These are phyloP conservation scores for Ulvella scutata DNA, from an alignment of 139 green algal genomes.

Conservation along the genomic window DNA sequence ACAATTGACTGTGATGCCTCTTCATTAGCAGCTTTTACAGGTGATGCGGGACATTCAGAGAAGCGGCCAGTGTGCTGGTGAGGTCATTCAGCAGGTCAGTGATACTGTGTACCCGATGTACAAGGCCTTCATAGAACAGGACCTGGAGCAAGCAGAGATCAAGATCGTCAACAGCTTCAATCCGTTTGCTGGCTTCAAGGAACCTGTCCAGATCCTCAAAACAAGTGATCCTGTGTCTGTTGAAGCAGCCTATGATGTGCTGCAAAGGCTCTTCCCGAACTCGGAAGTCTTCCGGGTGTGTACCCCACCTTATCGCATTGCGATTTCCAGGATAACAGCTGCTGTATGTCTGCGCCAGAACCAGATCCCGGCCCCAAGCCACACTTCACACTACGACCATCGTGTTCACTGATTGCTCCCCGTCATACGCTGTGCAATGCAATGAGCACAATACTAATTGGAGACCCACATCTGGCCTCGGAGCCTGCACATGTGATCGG, in stretches of 20 bases:
- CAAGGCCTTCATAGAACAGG: conserved; percentile 95
- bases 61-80: conserved; percentile 71
- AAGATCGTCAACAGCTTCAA: conserved; percentile 93
- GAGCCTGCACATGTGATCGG: no score
- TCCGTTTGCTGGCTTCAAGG: conserved; percentile 91
- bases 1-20: not conserved
- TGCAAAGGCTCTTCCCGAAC: not conserved
- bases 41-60: conserved; percentile 80
- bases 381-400: no score
- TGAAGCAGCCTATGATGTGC: conserved; percentile 9
- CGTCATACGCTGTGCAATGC: no score
- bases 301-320: not conserved
- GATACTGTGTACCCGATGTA: conserved; percentile 97
- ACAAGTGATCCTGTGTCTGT: conserved; percentile 28
- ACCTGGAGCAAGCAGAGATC: conserved; percentile 81
- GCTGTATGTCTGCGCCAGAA: no score
- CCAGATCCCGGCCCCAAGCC: no score
- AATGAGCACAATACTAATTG: no score
- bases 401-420: no score
- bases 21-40: not conserved
- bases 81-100: conserved; percentile 85
- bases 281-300: not conserved
- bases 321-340: no score
- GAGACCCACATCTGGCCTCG: no score
- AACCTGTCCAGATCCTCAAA: conserved; percentile 93